Evolutionary conservation across 2,329 filamentous ascomycete species (phyloP).

Genomic region (Pseudogymnoascus sp.): DNA sequence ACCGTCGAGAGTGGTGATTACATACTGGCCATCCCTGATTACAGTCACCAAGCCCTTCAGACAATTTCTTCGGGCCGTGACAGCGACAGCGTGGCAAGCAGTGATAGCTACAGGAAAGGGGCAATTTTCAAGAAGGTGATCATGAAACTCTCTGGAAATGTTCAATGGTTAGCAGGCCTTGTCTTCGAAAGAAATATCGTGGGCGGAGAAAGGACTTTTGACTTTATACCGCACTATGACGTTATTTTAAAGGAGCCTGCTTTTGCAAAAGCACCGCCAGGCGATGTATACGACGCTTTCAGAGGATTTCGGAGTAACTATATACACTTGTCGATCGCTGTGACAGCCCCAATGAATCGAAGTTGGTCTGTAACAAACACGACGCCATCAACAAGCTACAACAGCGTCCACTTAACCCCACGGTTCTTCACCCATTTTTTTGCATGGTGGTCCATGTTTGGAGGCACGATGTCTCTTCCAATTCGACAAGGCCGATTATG

Average conservation of each 20-base stretch:
- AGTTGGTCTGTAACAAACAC: constrained; percentile 75
- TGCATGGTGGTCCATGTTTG: constrained; percentile 95
- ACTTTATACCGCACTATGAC: constrained; percentile 89
- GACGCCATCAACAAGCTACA: constrained; percentile 82
- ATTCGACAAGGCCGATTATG: constrained; percentile 88
- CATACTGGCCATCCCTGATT: constrained; percentile 89
- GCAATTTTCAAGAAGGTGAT: constrained; percentile 96
- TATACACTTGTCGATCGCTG: constrained; percentile 89
- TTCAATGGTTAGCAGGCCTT: constrained; percentile 84
- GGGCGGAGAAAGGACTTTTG: constrained; percentile 67
- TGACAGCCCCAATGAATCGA: constrained; percentile 78
- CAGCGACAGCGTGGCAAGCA: constrained; percentile 48
- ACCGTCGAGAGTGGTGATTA: constrained; percentile 93
- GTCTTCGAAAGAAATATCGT: constrained; percentile 84
- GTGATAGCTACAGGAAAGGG: constrained; percentile 59
- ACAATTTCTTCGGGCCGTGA: constrained; percentile 36
- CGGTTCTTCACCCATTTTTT: constrained; percentile 98
- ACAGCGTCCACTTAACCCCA: constrained; percentile 88
- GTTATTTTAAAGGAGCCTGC: constrained; percentile 78
- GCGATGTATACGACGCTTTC: constrained; percentile 79
- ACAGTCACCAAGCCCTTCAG: constrained; percentile 72
- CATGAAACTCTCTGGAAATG: constrained; percentile 96
- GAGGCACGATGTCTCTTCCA: constrained; percentile 87
- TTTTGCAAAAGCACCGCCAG: constrained; percentile 54
- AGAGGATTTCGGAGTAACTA: constrained; percentile 93